phyloP scores from a whole-genome alignment of 2,329 filamentous ascomycete genomes.

The Paramyrothecium roridum region DNA sequence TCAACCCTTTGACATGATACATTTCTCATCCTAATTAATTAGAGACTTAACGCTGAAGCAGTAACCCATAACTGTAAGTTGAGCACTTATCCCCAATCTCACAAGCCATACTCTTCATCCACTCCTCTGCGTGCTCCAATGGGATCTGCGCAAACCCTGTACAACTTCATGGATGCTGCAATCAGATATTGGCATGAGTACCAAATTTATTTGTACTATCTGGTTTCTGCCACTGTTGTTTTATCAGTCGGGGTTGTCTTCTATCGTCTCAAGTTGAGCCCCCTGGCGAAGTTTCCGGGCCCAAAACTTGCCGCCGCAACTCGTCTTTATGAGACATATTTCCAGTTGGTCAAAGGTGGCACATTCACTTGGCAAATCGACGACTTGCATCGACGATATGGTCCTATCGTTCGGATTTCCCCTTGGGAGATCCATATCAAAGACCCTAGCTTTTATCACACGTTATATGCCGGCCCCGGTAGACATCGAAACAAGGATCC shows the following conservation, averaged over 20 bases:
- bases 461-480: background rate
- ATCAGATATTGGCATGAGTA: background rate
- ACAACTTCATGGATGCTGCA: background rate
- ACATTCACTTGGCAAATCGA: background rate
- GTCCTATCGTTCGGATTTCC: background rate
- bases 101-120: background rate
- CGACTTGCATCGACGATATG: background rate
- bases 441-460: background rate
- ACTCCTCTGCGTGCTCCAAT: background rate
- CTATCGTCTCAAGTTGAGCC: background rate
- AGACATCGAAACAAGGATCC: constrained; percentile 1
- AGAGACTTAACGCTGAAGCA: no score
- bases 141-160: background rate
- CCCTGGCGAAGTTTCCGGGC: background rate
- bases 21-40: no score
- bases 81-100: background rate
- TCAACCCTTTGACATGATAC: no score
- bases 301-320: background rate
- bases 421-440: background rate
- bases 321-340: background rate
- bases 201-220: background rate
- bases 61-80: no score
- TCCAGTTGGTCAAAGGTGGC: background rate
- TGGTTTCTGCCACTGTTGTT: background rate
- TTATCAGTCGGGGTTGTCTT: background rate